Evolutionary conservation across 2,329 filamentous ascomycete species (phyloP), one percentile per base, ranked within the genome.

Genomic region (Grosmannia clavigera): DNA sequence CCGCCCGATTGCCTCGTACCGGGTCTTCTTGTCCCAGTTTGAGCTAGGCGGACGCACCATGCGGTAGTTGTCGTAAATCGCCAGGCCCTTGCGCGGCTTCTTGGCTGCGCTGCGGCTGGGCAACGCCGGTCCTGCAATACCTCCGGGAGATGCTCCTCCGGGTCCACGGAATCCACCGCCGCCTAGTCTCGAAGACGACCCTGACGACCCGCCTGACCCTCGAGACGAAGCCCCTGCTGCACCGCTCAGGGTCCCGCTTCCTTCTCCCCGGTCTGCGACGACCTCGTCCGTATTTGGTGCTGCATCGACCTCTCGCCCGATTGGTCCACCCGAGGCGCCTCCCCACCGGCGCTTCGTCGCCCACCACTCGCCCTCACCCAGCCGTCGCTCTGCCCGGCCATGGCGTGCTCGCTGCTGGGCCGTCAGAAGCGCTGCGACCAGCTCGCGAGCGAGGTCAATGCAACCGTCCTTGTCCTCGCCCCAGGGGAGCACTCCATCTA

Each of bases 341-440:
- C 83, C 83, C 83, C 83, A 86, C 60, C 83, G 78, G 40, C 75
- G 79, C 65, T 76, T 77, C 9, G 75, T 78, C 0, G 81, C 76
- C 83, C 83, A 86, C 83, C 83, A 86, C 62, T 78, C 73, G 22
- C 74, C 78, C 58, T 83, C 76, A 1, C 83, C 83, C 60, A 84
- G 77, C 0, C 79, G 75, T 57, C 74, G 75, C 69, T 86, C 84
- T 0, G 70, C 70, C 60, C 76, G 79, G 38, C 80, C 80, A 64
- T 85, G 77, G 16, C 83, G 80, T 12, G 78, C 75, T 22, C 84
- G 80, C 63, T 86, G 82, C 67, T 87, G 84, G 0, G 84, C 84
- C 9, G 83, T 82, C 55, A 85, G 73, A 4, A 87, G 72, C 0
- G 81, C 78, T 3, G 83, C 81, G 33, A 84, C 73, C 0, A 86